Evolutionary conservation across 2,329 filamentous ascomycete genomes (phyloP).

Genomic region (Claviceps fusiformis): DNA sequence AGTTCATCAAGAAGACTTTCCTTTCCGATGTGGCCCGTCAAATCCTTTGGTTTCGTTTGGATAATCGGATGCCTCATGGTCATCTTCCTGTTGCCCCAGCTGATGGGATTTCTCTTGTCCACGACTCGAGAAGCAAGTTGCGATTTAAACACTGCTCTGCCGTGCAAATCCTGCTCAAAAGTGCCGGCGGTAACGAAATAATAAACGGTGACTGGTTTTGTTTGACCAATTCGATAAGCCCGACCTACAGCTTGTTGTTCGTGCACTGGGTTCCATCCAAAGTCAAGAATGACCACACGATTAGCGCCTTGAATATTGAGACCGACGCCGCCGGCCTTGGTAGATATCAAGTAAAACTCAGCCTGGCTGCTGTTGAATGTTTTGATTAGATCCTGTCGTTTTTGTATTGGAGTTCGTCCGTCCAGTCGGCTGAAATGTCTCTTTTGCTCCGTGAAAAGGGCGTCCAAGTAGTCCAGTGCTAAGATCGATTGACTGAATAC

Average conservation of each 20-base stretch:
- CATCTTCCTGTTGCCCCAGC: slow-evolving; percentile 42
- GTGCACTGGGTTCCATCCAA: slow-evolving; percentile 63
- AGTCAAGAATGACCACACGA: slow-evolving; percentile 77
- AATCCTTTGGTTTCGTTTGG: slow-evolving; percentile 34
- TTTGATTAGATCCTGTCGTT: slow-evolving; percentile 51
- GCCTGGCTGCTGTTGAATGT: slow-evolving; percentile 47
- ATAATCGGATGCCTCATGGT: slow-evolving; percentile 48
- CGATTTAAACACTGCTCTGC: slow-evolving; percentile 67
- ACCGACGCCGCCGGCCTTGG: slow-evolving; percentile 66
- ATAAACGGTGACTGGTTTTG: slow-evolving; percentile 72
- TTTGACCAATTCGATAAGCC: slow-evolving; percentile 74
- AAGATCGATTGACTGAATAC: slow-evolving; percentile 64
- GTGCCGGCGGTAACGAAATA: slow-evolving; percentile 67
- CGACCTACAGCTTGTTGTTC: slow-evolving; percentile 82
- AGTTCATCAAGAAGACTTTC: slow-evolving; percentile 47
- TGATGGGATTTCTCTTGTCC: slow-evolving; percentile 66
- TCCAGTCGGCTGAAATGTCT: slow-evolving; percentile 49
- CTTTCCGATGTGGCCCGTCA: slow-evolving; percentile 42
- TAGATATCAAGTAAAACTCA: slow-evolving; percentile 69
- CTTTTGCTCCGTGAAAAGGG: slow-evolving; percentile 34
- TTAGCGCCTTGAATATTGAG: slow-evolving; percentile 77
- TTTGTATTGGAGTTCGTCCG: slow-evolving; percentile 41
- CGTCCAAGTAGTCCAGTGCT: slow-evolving; percentile 56
- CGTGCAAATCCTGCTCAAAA: slow-evolving; percentile 62
- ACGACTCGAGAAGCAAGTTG: slow-evolving; percentile 69